These are phyloP conservation scores for Fusarium domesticum DNA, from an alignment of 2,329 filamentous ascomycete species.

Conservation along the genomic window DNA sequence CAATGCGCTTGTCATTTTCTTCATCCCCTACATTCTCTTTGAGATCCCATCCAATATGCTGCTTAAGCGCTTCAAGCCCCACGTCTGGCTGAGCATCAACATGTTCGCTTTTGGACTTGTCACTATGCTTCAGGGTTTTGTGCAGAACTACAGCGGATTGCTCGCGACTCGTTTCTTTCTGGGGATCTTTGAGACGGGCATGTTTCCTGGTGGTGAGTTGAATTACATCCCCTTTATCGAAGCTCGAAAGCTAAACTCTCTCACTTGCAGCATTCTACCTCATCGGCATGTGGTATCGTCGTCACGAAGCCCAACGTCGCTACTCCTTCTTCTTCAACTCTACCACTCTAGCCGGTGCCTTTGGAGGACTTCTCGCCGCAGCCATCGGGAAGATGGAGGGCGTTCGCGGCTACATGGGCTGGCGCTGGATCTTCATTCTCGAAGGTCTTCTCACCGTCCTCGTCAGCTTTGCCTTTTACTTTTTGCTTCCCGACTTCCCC, in stretches of 20 bases:
- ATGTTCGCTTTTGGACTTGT: constrained; percentile 82
- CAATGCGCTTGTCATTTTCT: constrained; percentile 75
- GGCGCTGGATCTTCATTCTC: constrained; percentile 82
- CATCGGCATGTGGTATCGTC: constrained; percentile 86
- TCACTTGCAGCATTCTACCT: constrained; percentile 56
- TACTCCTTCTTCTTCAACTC: constrained; percentile 92
- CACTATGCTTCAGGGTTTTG: constrained; percentile 72
- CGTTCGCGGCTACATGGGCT: constrained; percentile 64
- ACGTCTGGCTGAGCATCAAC: constrained; percentile 72
- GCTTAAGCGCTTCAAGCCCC: constrained; percentile 60
- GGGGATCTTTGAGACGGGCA: constrained; percentile 71
- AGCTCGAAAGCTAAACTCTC: constrained; percentile 25
- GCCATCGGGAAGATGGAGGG: constrained; percentile 88
- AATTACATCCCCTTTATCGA: not conserved
- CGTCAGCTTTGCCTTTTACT: constrained; percentile 62
- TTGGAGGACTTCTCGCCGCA: constrained; percentile 79
- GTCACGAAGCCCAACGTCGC: constrained; percentile 82
- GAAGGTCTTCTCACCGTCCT: constrained; percentile 65
- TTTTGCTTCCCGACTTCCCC: constrained; percentile 70
- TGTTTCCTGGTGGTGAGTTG: constrained; percentile 52
- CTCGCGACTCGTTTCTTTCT: constrained; percentile 83
- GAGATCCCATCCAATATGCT: constrained; percentile 69
- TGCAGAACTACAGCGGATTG: constrained; percentile 73
- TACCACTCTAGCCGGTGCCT: constrained; percentile 76
- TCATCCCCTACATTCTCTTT: constrained; percentile 70